Base-by-base conservation (phyloP, 345 rosid genomes). In the Eucalyptus decipiens region DNA sequence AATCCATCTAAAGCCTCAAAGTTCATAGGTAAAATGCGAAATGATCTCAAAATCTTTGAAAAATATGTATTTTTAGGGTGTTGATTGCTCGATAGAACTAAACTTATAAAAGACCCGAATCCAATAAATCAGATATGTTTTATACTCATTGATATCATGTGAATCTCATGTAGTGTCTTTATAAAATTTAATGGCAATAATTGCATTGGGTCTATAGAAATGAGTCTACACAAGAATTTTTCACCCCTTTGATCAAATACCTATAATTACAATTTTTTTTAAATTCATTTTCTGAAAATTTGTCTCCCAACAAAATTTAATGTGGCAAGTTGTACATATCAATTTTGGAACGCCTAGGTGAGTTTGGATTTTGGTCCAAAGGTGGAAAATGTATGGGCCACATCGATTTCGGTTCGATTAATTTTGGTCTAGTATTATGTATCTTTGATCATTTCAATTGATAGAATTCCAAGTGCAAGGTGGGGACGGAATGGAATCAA, bases 401-500 rank as follows among this genome's bases (percentile, higher is more conserved):
- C 26, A 3, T 37, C 2, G 0, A 0, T 19, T 72, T 72, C 7
- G 0, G 3, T 37, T 19, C 3, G 3, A 9, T 19, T 34, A 72
- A 72, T 19, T 37, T 9, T 6, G 14, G 11, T 72, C 23, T 5
- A 6, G 15, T 40, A 0, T 37, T 9, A 5, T 37, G 11, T 72
- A 19, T 23, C 23, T 72, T 6, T 37, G 23, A 34, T 69, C 3
- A 69, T 69, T 18, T 17, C 23, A 24, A 72, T 72, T 37, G 60
- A 56, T 56, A 19, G 10, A 17, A 17, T 69, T 3, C 34, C 2
- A 34, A 0, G 0, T 18, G 24, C 26, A 19, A 37, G 37, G 4
- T 37, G 37, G 1, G 1, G 81, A 9, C 1, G 0, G 0, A 72
- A 9, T 34, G 1, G 3, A 3, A 2, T 72, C 1, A 1, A 2